Evolutionary conservation across 768 basidiomycete genomes (phyloP).

Genomic region (Russula ochroleuca): DNA sequence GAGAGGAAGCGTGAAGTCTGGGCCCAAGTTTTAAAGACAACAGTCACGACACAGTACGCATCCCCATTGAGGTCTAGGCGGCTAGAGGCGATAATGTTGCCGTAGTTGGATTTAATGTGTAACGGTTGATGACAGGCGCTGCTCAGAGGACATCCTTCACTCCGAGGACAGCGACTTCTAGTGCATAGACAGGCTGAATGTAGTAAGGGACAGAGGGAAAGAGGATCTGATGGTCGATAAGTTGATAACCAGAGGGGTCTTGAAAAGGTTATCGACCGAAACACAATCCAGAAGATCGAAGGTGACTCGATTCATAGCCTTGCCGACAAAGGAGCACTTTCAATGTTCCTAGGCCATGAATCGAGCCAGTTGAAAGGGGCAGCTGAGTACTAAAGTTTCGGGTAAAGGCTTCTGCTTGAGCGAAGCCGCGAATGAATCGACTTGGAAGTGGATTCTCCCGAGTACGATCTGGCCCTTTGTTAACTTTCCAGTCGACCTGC

Average conservation of each 20-base stretch:
- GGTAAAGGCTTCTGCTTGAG: background rate
- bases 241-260: background rate
- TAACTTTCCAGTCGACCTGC: background rate
- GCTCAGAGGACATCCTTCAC: too few species aligned
- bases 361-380: background rate
- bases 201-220: background rate
- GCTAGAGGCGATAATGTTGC: background rate
- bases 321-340: background rate
- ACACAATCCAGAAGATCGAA: background rate
- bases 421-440: background rate
- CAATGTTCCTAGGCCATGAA: too few species aligned
- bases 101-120: too few species aligned
- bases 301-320: background rate
- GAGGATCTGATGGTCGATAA: background rate
- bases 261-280: background rate
- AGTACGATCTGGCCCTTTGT: background rate
- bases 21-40: background rate
- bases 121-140: too few species aligned
- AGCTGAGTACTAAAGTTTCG: background rate
- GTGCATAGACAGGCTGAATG: background rate
- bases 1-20: background rate
- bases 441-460: background rate
- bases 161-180: background rate
- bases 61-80: background rate
- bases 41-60: background rate